Percentiles rank a stretch among this genome's conserved stretches.
Evolutionary conservation across 2,329 filamentous ascomycete genomes (phyloP).

Genomic region (Xylariales sp.): DNA sequence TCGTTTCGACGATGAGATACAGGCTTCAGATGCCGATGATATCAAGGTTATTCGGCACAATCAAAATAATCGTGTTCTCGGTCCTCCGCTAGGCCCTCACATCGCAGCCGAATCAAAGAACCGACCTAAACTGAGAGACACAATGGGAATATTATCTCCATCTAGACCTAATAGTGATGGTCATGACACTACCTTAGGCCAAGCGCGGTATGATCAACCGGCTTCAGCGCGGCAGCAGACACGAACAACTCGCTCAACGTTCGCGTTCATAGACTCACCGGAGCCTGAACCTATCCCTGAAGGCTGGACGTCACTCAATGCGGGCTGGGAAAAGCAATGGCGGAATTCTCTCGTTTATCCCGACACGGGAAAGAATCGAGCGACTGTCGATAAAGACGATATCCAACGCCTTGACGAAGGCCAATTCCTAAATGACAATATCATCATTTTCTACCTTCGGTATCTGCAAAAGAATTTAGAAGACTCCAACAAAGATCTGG

Average conservation of each 20-base stretch:
- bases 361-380: constrained; percentile 66
- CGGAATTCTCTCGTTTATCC: constrained; percentile 72
- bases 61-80: constrained; percentile 18
- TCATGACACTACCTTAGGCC: constrained; percentile 5
- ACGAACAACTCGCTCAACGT: constrained; percentile 42
- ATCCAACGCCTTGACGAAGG: constrained; percentile 83
- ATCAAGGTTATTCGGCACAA: constrained; percentile 46
- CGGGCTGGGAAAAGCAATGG: constrained; percentile 65
- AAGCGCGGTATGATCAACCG: constrained; percentile 18
- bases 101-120: constrained; percentile 1
- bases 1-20: constrained; percentile 25
- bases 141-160: constrained; percentile 34
- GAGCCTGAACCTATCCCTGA: constrained; percentile 40
- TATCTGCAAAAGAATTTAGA: constrained; percentile 74
- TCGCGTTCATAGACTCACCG: constrained; percentile 35
- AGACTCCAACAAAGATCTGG: constrained; percentile 63
- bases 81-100: background rate
- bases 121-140: constrained; percentile 40
- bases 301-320: constrained; percentile 64
- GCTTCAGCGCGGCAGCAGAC: constrained; percentile 21
- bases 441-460: constrained; percentile 88
- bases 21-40: constrained; percentile 35
- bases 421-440: constrained; percentile 90
- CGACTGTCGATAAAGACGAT: constrained; percentile 77
- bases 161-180: constrained; percentile 13